These are phyloP conservation scores for Xylaria sp. DNA, from an alignment of 2,329 filamentous ascomycete species.

Conservation along the genomic window DNA sequence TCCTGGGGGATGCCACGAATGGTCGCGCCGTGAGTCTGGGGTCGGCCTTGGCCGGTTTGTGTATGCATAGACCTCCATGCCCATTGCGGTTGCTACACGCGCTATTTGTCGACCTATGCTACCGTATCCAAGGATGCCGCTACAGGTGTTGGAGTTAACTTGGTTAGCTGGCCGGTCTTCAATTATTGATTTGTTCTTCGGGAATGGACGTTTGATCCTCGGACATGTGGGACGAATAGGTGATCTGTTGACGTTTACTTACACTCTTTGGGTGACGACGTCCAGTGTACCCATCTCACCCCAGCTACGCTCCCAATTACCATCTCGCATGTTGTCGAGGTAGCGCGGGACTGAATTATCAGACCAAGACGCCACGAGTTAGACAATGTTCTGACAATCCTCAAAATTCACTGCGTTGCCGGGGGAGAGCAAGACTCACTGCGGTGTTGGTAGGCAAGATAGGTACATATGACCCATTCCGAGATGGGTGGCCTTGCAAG, in stretches of 20 bases:
- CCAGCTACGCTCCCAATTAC: conserved; percentile 54
- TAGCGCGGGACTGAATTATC: conserved; percentile 55
- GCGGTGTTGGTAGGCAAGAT: conserved; percentile 59
- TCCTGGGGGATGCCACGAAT: conserved; percentile 71
- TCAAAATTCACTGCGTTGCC: not conserved
- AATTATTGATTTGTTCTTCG: not conserved
- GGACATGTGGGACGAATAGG: conserved; percentile 29
- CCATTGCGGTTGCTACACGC: conserved; percentile 65
- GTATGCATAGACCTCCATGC: conserved; percentile 75
- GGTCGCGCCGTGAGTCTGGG: conserved; percentile 66
- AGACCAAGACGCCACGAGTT: not conserved
- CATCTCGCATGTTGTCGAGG: conserved; percentile 56
- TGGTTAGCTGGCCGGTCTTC: not conserved
- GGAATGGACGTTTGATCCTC: not conserved
- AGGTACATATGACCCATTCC: conserved; percentile 66
- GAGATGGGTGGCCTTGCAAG: conserved; percentile 62
- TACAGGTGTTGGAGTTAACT: conserved; percentile 24
- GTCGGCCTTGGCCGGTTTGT: conserved; percentile 71
- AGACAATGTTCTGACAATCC: not conserved
- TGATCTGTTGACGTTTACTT: conserved; percentile 42
- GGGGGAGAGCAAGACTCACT: conserved; percentile 50
- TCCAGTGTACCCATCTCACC: conserved; percentile 55
- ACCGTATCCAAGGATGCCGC: conserved; percentile 57
- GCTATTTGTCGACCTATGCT: conserved; percentile 58
- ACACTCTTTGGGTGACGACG: conserved; percentile 61